A percentile compares a stretch with the other conserved stretches of the same genome.
These are phyloP conservation scores for Oropetium thomaeum DNA, from an alignment of 176 grass and related monocot species.

Conservation along the genomic window DNA sequence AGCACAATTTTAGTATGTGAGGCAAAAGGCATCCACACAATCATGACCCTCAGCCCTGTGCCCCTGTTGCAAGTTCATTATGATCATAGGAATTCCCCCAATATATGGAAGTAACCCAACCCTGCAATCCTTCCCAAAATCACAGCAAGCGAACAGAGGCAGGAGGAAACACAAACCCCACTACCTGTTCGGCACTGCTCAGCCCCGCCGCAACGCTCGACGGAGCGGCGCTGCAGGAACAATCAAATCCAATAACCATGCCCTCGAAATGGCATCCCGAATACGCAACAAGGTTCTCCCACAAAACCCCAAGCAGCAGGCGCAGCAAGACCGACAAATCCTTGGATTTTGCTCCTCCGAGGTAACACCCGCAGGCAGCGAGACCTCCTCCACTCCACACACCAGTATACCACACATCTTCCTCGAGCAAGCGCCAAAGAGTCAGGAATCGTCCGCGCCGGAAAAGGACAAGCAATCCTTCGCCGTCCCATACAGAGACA, in stretches of 20 bases:
- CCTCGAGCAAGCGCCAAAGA: background rate
- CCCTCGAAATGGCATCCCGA: constrained; percentile 1
- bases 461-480: constrained; percentile 2
- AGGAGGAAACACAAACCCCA: background rate
- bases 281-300: background rate
- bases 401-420: background rate
- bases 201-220: background rate
- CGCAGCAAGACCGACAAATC: background rate
- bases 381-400: background rate
- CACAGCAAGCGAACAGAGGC: background rate
- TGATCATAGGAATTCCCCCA: background rate
- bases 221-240: background rate
- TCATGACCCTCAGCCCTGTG: background rate
- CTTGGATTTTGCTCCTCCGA: background rate
- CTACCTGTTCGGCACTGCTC: background rate
- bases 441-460: background rate
- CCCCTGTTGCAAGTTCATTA: background rate
- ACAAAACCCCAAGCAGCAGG: background rate
- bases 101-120: no score
- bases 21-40: background rate
- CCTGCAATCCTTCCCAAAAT: background rate
- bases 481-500: background rate
- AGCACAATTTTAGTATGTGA: background rate
- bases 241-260: background rate
- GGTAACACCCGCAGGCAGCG: background rate